These are phyloP conservation scores for Globisporangium recalcitrans DNA, from an alignment of 352 stramenopile genomes.

Conservation along the genomic window DNA sequence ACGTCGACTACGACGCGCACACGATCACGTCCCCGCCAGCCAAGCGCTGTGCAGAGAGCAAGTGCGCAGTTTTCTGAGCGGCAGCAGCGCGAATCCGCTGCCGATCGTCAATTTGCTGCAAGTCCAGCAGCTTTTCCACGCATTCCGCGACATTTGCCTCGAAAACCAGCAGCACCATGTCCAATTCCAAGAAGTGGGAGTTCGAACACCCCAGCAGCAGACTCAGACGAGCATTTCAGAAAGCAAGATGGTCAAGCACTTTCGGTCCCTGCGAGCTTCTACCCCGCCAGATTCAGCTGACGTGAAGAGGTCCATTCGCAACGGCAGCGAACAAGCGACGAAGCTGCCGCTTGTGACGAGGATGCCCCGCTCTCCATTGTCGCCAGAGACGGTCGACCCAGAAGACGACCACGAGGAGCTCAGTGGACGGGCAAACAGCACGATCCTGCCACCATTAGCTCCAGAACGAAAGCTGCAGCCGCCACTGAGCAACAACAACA, in stretches of 20 bases:
- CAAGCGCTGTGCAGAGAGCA: constrained; percentile 21
- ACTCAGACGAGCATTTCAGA: constrained; percentile 15
- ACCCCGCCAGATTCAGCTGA: constrained; percentile 13
- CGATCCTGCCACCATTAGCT: not conserved
- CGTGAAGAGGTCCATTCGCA: not conserved
- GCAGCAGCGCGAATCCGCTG: constrained; percentile 19
- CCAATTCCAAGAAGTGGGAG: not conserved
- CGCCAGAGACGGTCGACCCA: not conserved
- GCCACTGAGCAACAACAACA: constrained; percentile 14
- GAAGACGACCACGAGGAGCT: not conserved
- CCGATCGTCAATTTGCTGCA: constrained; percentile 45
- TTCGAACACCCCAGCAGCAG: constrained; percentile 2
- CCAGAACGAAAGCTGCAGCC: constrained; percentile 12
- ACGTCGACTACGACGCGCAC: constrained; percentile 28
- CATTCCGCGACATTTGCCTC: constrained; percentile 41
- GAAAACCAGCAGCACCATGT: constrained; percentile 15
- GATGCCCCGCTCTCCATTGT: not conserved
- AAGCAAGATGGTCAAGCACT: constrained; percentile 51
- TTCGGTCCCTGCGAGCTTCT: constrained; percentile 33
- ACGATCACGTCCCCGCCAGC: constrained; percentile 10
- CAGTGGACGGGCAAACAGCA: not conserved
- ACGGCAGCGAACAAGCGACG: not conserved
- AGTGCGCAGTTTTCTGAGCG: constrained; percentile 29
- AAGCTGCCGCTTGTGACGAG: constrained; percentile 4
- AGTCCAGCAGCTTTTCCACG: constrained; percentile 35